These are phyloP conservation scores for Westerdykella ornata DNA, from an alignment of 2,329 filamentous ascomycete species.

Conservation along the genomic window DNA sequence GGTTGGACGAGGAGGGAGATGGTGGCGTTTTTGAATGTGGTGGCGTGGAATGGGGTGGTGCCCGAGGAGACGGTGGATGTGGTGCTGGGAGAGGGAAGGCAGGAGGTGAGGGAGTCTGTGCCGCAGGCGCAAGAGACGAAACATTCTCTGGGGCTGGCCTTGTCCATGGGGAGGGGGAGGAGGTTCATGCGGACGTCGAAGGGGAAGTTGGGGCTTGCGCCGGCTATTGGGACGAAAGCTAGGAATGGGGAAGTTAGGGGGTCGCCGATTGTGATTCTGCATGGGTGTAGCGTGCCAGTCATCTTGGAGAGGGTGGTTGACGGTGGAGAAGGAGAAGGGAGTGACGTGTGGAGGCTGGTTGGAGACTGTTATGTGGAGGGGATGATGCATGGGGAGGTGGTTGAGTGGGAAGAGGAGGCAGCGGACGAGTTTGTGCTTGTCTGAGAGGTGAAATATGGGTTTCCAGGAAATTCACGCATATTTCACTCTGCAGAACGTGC, in stretches of 20 bases:
- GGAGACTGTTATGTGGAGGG: slow-evolving; percentile 15
- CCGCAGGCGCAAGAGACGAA: slow-evolving; percentile 4
- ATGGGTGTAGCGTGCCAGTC: slow-evolving; percentile 14
- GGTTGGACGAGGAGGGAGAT: slow-evolving; percentile 8
- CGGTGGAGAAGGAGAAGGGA: no score
- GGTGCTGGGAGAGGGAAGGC: slow-evolving; percentile 5
- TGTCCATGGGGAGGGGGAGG: slow-evolving; percentile 10
- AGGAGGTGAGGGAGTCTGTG: background rate
- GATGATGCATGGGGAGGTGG: slow-evolving; percentile 13
- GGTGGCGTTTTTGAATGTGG: slow-evolving; percentile 8
- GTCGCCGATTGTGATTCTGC: slow-evolving; percentile 9
- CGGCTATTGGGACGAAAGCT: slow-evolving; percentile 9
- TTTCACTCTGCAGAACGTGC: no score
- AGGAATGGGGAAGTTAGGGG: slow-evolving; percentile 1
- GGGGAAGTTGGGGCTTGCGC: slow-evolving; percentile 10
- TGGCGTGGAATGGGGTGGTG: slow-evolving; percentile 4
- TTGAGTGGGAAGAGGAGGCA: slow-evolving; percentile 7
- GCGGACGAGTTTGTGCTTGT: slow-evolving; percentile 7
- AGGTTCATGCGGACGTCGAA: slow-evolving; percentile 9
- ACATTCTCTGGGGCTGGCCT: slow-evolving; percentile 1
- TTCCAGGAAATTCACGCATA: no score
- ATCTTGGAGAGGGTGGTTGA: slow-evolving; percentile 9
- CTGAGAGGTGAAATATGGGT: no score
- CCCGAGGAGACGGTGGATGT: slow-evolving; percentile 8
- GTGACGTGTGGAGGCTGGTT: slow-evolving; percentile 10